Percentiles rank a stretch among this genome's conserved stretches.
Evolutionary conservation across 305 asterid species (phyloP).

Genomic region (Fraxinus albicans): DNA sequence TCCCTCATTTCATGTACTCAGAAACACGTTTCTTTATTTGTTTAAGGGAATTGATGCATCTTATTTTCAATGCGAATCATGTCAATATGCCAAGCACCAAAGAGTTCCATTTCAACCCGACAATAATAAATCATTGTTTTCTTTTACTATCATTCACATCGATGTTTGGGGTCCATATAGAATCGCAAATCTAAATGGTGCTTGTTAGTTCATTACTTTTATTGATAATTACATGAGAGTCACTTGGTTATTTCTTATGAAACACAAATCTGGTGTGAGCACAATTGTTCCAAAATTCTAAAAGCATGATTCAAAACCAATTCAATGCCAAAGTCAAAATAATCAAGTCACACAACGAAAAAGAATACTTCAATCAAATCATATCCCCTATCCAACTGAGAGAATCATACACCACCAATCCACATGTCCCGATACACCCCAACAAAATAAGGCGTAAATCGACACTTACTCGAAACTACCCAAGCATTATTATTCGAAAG

Average conservation of each 20-base stretch:
- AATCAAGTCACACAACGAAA: not conserved
- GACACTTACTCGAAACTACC: not conserved
- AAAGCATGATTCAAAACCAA: not conserved
- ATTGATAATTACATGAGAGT: not conserved
- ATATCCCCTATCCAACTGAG: not conserved
- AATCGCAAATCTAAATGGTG: not conserved
- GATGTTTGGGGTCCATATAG: not conserved
- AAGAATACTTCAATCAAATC: not conserved
- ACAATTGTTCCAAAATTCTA: not conserved
- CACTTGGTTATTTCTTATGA: not conserved
- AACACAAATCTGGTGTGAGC: not conserved
- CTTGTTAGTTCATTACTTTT: not conserved
- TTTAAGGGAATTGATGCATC: not conserved
- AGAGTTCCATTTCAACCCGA: not conserved
- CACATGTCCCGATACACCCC: not conserved
- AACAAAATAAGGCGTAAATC: not conserved
- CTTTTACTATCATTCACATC: not conserved
- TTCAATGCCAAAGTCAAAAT: not conserved
- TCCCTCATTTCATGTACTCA: not conserved
- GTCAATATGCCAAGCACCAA: not conserved
- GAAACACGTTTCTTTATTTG: not conserved
- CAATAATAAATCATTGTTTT: not conserved
- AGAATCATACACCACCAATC: not conserved
- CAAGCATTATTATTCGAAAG: not conserved
- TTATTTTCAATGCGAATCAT: not conserved